These are phyloP conservation scores for Syncephalastrum monosporum DNA, from an alignment of 371 early-diverging fungal species.

Conservation along the genomic window DNA sequence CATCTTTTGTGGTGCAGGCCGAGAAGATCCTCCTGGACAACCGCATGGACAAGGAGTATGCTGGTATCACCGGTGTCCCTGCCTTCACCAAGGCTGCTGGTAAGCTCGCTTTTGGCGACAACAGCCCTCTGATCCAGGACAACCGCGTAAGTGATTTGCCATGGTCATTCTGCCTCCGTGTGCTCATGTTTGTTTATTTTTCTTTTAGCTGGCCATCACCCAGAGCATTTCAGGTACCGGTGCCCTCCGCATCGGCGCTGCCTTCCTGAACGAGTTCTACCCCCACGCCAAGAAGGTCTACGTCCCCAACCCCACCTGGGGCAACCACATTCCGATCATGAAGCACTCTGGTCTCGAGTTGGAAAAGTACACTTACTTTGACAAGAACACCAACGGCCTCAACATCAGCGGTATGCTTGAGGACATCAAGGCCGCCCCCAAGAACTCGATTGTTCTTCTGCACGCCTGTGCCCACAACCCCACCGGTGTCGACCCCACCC, in stretches of 20 bases:
- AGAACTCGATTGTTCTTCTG: constrained; percentile 88
- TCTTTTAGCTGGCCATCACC: constrained; percentile 73
- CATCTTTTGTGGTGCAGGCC: constrained; percentile 55
- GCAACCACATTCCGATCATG: constrained; percentile 96
- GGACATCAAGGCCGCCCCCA: constrained; percentile 83
- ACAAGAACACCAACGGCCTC: constrained; percentile 90
- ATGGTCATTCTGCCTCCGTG: not conserved
- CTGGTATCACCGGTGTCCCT: constrained; percentile 91
- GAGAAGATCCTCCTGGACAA: constrained; percentile 71
- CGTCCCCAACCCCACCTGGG: constrained; percentile 97
- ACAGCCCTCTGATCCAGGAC: constrained; percentile 68
- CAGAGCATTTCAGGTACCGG: constrained; percentile 98
- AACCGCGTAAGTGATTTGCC: constrained; percentile 54
- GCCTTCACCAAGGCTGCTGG: constrained; percentile 83
- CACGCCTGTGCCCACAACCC: constrained; percentile 99
- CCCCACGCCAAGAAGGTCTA: constrained; percentile 85
- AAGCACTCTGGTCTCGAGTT: constrained; percentile 88
- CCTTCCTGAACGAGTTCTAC: constrained; percentile 84
- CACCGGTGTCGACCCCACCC: constrained; percentile 96
- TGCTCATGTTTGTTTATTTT: constrained; percentile 3
- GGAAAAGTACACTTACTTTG: constrained; percentile 91
- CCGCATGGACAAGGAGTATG: constrained; percentile 92
- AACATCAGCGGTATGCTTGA: constrained; percentile 92
- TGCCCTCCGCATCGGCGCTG: constrained; percentile 94
- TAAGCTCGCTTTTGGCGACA: constrained; percentile 86